Evolutionary conservation across 306 rosid genomes (phyloP), one percentile per base, ranked within the genome.

Genomic region (Corylus americana): DNA sequence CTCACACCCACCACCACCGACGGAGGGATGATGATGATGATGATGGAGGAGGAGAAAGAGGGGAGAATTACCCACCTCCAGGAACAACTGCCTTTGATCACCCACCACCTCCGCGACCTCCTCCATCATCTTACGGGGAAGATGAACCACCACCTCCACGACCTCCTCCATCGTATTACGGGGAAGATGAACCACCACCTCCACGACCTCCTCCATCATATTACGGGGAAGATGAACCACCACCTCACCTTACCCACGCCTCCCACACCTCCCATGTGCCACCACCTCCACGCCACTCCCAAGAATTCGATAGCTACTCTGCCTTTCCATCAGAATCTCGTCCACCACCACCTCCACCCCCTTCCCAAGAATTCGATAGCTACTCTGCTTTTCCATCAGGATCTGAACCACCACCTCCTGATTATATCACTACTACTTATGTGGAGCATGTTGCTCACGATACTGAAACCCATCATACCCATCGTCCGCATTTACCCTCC

Each of bases 381-480:
- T 31, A 81, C 57, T 18, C 74, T 16, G 29, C 39, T 7, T 58
- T 42, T 44, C 47, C 85, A 63, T 64, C 84, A 10, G 85, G 68
- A 42, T 71, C 58, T 11, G 44, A 81, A 0, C 80, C 86, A 8
- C 83, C 84, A 4, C 53, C 59, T 51, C 31, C 79, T 8, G 75
- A 80, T 72, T 82, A 82, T 4, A 3, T 45, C 11, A 25, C 81
- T 17, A 35, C 57, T 20, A 55, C 78, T 51, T 8, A 64, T 13
- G 86, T 61, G 47, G 88, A 74, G 20, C 91, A 84, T 80, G 86
- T 84, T 42, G 58, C 87, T 70, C 88, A 85, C 55, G 77, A 64
- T 0, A 6, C 54, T 29, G 87, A 78, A 62, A 14, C 75, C 76
- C 74, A 71, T 69, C 82, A 71, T 62, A 17, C 4, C 10, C 31